Evolutionary conservation across 1,139 yeast species (phyloP), one percentile per base, ranked within the genome.

Genomic region (Debaryomyces psychrophilus): DNA sequence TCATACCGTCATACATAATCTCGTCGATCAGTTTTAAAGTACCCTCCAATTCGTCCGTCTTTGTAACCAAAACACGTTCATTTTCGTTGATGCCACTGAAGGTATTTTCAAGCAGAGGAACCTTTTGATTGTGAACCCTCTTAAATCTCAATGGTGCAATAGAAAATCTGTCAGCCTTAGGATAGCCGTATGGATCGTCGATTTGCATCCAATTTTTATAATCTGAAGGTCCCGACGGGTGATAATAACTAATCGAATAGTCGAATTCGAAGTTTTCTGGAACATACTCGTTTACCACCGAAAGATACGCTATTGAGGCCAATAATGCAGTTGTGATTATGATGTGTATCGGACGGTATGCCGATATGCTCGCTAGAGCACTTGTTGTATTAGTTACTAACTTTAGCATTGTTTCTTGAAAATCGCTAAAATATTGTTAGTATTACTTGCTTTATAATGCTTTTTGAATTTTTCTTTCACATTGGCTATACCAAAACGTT

Each of bases 301-400:
- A 81, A 56, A 90, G 77, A 66, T 90, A 93, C 9, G 95, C 90
- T 46, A 87, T 72, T 8, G 96, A 85, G 2, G 96, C 95, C 48
- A 89, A 68, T 46, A 90, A 69, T 25, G 95, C 79, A 14, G 92
- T 81, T 52, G 83, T 62, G 43, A 90, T 83, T 49, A 93, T 83
- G 49, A 92, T 81, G 66, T 93, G 99, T 56, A 93, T 90, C 28
- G 99, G 99, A 59, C 85, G 81, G 54, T 81, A 82, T 17, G 97
- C 95, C 42, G 93, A 83, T 36, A 78, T 65, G 53, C 77, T 79
- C 31, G 96, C 87, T 50, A 85, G 58, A 39, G 68, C 65, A 47
- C 76, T 62, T 34, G 74, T 69, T 44, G 64, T 60, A 52, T 60
- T 59, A 44, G 70, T 65, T 54, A 73, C 50, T 28, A 62, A 53